Percentiles rank a stretch among this genome's conserved stretches.
Conservation (phyloP, 1,284 basidiomycete species). For the Microbotryomycetes sp. region DNA sequence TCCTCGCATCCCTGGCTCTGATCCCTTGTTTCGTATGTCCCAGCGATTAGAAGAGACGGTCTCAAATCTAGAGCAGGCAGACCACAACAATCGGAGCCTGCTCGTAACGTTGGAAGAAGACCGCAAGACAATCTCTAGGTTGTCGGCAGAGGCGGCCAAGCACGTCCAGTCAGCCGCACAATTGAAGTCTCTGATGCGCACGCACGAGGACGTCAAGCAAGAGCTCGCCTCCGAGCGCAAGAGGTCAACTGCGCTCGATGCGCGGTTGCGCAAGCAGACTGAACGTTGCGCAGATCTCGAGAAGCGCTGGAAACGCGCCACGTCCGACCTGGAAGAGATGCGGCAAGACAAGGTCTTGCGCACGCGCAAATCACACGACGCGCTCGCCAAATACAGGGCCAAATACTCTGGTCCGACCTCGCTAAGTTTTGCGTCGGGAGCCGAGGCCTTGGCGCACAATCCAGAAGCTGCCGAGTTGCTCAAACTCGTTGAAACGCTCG, state of each 20-base stretch:
- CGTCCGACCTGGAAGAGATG: constrained; percentile 29
- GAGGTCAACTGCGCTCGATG: constrained; percentile 62
- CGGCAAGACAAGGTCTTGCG: constrained; percentile 30
- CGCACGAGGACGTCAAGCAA: constrained; percentile 72
- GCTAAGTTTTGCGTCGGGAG: not conserved
- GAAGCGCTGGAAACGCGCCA: constrained; percentile 39
- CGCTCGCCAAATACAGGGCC: constrained; percentile 13
- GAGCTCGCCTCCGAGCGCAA: constrained; percentile 68
- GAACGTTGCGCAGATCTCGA: constrained; percentile 48
- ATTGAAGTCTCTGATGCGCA: constrained; percentile 11
- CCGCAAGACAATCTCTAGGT: constrained; percentile 58
- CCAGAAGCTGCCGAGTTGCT: constrained; percentile 24
- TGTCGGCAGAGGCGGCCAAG: constrained; percentile 61
- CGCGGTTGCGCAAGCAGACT: constrained; percentile 45
- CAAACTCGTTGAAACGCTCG: constrained; percentile 30
- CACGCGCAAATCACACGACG: constrained; percentile 15
- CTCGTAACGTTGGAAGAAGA: constrained; percentile 70
- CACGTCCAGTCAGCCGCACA: constrained; percentile 38
- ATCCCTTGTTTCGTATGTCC: too few relatives aligned
- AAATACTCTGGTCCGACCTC: not conserved
- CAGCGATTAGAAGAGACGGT: constrained; percentile 73
- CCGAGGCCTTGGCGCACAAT: not conserved
- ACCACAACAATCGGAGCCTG: constrained; percentile 66
- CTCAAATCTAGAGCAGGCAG: constrained; percentile 71
- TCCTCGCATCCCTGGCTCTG: too few relatives aligned